Percentiles rank a stretch among this genome's conserved stretches.
Evolutionary conservation across 2,329 filamentous ascomycete genomes (phyloP).

Genomic region (Sclerotinia nivalis): DNA sequence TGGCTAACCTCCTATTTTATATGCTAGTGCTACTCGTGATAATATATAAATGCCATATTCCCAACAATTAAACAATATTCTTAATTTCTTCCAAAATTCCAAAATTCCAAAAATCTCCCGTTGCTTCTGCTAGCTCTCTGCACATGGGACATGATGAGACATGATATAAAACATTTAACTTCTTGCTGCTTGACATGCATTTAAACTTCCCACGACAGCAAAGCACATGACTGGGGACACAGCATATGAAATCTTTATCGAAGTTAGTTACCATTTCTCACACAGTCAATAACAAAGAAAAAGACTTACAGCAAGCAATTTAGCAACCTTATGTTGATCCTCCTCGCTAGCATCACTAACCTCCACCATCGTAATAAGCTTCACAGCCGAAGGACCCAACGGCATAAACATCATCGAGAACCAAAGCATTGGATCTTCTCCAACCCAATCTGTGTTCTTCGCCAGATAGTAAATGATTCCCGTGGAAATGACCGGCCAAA

Average conservation of each 20-base stretch:
- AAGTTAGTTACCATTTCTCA: neutral
- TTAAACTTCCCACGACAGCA: slow-evolving; percentile 43
- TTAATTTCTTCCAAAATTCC: neutral
- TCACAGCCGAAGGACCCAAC: slow-evolving; percentile 50
- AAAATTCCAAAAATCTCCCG: neutral
- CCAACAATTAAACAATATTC: neutral
- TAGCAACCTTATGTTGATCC: slow-evolving; percentile 48
- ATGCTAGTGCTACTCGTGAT: neutral
- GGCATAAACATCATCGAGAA: slow-evolving; percentile 57
- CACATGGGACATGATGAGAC: too few species aligned
- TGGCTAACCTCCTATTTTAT: neutral
- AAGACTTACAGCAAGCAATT: slow-evolving; percentile 45
- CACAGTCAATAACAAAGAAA: too few species aligned
- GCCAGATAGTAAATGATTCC: slow-evolving; percentile 56
- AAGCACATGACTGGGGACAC: slow-evolving; percentile 45
- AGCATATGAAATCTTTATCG: slow-evolving; percentile 42
- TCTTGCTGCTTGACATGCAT: slow-evolving; percentile 39
- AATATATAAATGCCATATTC: neutral
- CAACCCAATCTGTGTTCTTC: slow-evolving; percentile 52
- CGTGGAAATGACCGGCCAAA: slow-evolving; percentile 61
- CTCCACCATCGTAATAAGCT: slow-evolving; percentile 49
- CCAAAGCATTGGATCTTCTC: slow-evolving; percentile 64
- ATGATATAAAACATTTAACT: neutral
- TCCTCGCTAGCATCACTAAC: slow-evolving; percentile 45
- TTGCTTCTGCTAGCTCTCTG: neutral